Evolutionary conservation across 345 rosid genomes (phyloP), one percentile per base, ranked within the genome.

Genomic region (Punica granatum): DNA sequence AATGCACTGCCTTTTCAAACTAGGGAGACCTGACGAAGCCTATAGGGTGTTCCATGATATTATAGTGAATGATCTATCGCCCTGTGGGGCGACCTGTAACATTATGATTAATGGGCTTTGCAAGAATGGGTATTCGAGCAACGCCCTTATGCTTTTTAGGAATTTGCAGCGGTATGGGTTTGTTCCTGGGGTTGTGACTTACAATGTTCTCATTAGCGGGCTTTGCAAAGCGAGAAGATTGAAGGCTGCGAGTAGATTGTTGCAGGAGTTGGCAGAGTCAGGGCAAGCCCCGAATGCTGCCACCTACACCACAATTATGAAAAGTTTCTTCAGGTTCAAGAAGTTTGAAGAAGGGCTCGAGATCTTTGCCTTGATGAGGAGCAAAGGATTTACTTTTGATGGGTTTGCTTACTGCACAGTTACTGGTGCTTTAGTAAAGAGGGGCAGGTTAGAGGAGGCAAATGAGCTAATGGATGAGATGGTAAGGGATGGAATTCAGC

Each of bases 81-180:
- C 91, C 15, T 74, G 81, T 69, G 64, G 64, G 0, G 80, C 88
- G 41, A 86, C 99, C 4, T 82, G 76, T 72, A 93, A 91, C 75
- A 84, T 84, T 31, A 72, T 89, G 70, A 78, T 94, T 30, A 85
- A 91, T 78, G 97, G 96, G 12, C 88, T 94, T 25, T 89, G 92
- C 79, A 91, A 82, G 73, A 79, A 80, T 58, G 90, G 95, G 44
- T 82, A 64, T 73, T 58, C 70, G 1, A 54, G 58, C 18, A 78
- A 85, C 67, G 97, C 96, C 6, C 70, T 89, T 21, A 75, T 53
- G 84, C 64, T 86, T 28, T 88, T 91, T 66, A 77, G 86, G 67
- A 65, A 72, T 54, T 75, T 88, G 54, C 80, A 86, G 70, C 69
- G 70, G 32, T 75, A 82, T 76, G 92, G 92, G 43, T 78, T 89